Percentiles rank a stretch among this genome's conserved stretches.
Evolutionary conservation across 2,329 filamentous ascomycete species (phyloP).

Genomic region (Rhinocladiella mackenziei): DNA sequence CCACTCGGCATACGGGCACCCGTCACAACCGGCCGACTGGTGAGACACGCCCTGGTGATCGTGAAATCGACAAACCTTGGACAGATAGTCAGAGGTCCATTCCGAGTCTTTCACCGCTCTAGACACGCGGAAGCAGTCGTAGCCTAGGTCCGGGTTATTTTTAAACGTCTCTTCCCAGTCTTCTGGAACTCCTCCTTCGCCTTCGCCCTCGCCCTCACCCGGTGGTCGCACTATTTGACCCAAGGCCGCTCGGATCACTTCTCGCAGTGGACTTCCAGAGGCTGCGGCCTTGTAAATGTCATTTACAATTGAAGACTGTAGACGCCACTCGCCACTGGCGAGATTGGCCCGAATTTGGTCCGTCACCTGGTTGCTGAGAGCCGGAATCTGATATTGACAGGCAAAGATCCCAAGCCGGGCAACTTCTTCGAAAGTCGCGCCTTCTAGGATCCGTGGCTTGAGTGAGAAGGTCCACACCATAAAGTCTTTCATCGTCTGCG

Average conservation of each 20-base stretch:
- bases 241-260: conserved; percentile 21
- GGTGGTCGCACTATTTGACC: too few relatives aligned
- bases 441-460: conserved; percentile 12
- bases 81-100: conserved; percentile 21
- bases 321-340: conserved; percentile 17
- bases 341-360: conserved; percentile 20
- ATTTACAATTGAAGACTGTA: conserved; percentile 17
- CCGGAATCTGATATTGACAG: conserved; percentile 19
- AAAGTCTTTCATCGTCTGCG: conserved; percentile 22
- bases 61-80: conserved; percentile 20
- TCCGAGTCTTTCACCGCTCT: conserved; percentile 14
- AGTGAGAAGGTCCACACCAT: conserved; percentile 18
- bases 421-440: conserved; percentile 13
- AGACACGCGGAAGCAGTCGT: conserved; percentile 18
- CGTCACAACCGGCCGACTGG: conserved; percentile 13
- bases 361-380: conserved; percentile 25
- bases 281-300: conserved; percentile 20
- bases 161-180: conserved; percentile 20
- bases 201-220: conserved; percentile 5
- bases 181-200: conserved; percentile 7
- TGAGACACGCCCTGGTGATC: conserved; percentile 17
- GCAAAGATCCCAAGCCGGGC: conserved; percentile 22
- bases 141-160: conserved; percentile 19
- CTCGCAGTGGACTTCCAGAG: conserved; percentile 15
- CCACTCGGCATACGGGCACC: conserved; percentile 20